phyloP scores from a whole-genome alignment of 2,329 filamentous ascomycete genomes.

The Ophiostoma pallidulum region DNA sequence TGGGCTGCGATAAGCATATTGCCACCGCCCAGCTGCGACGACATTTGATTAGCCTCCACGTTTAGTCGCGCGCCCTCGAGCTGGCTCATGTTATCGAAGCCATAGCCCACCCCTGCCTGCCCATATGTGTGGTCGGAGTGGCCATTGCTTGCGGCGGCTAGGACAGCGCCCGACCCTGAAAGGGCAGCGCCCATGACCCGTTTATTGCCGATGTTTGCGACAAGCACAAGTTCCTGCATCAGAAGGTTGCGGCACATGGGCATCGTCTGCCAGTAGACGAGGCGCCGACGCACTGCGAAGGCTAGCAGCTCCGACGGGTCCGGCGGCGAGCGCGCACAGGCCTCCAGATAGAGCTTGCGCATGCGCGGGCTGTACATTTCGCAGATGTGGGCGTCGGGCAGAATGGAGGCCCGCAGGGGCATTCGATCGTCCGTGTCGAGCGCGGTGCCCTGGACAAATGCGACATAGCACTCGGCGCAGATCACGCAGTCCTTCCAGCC shows the following conservation, averaged over 20 bases:
- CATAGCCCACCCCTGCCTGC: conserved; percentile 8
- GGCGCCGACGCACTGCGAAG: conserved; percentile 20
- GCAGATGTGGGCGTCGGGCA: conserved; percentile 24
- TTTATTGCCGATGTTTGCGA: neutral
- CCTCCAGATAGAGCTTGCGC: conserved; percentile 24
- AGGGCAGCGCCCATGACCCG: neutral
- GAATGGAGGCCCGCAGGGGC: conserved; percentile 19
- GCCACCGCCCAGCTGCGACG: conserved; percentile 1
- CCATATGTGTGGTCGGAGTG: conserved; percentile 3
- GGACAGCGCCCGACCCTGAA: neutral
- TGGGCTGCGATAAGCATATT: neutral
- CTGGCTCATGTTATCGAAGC: conserved; percentile 5
- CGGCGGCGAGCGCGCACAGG: conserved; percentile 20
- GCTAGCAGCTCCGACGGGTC: conserved; percentile 20
- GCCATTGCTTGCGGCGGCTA: neutral
- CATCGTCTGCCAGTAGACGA: conserved; percentile 27
- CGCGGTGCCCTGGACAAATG: conserved; percentile 22
- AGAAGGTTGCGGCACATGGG: conserved; percentile 15
- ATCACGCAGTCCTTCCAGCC: conserved; percentile 26
- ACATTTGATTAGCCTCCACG: conserved; percentile 4
- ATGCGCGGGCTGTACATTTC: conserved; percentile 31
- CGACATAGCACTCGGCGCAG: conserved; percentile 27
- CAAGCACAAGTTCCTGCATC: neutral
- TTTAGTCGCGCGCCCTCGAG: conserved; percentile 7
- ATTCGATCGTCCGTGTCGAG: conserved; percentile 18